Evolutionary conservation across 495 filamentous ascomycete species (phyloP).

Genomic region (Xylaria cubensis): DNA sequence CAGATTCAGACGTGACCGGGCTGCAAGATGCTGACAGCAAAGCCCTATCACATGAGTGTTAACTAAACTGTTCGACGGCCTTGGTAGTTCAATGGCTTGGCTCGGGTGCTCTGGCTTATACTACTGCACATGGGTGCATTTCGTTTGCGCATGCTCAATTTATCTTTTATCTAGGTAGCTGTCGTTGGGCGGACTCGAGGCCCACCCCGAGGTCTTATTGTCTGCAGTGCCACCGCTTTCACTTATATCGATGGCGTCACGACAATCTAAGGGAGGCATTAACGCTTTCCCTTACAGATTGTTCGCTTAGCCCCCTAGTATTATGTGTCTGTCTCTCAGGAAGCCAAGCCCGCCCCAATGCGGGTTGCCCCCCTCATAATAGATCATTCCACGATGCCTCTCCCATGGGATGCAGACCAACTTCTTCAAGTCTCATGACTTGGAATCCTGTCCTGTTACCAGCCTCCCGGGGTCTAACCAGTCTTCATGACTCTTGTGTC

Average conservation of each 20-base stretch:
- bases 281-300: background rate
- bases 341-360: slow-evolving; percentile 17
- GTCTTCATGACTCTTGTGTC: slow-evolving; percentile 27
- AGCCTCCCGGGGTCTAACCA: slow-evolving; percentile 22
- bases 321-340: background rate
- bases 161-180: background rate
- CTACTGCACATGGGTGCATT: background rate
- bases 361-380: slow-evolving; percentile 11
- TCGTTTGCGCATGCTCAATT: background rate
- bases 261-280: slow-evolving; percentile 17
- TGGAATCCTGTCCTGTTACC: slow-evolving; percentile 30
- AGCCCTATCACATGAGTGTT: slow-evolving; percentile 15
- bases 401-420: slow-evolving; percentile 11
- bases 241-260: slow-evolving; percentile 23
- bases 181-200: slow-evolving; percentile 12
- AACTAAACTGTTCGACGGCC: background rate
- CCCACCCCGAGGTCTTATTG: slow-evolving; percentile 19
- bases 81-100: background rate
- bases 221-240: slow-evolving; percentile 17
- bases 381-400: slow-evolving; percentile 20
- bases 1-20: background rate
- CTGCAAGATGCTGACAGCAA: slow-evolving; percentile 7
- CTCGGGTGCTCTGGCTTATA: slow-evolving; percentile 8
- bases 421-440: slow-evolving; percentile 26
- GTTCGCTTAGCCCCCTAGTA: background rate